phyloP scores from a whole-genome alignment of 1,139 yeast genomes.

The Pichia sp. region DNA sequence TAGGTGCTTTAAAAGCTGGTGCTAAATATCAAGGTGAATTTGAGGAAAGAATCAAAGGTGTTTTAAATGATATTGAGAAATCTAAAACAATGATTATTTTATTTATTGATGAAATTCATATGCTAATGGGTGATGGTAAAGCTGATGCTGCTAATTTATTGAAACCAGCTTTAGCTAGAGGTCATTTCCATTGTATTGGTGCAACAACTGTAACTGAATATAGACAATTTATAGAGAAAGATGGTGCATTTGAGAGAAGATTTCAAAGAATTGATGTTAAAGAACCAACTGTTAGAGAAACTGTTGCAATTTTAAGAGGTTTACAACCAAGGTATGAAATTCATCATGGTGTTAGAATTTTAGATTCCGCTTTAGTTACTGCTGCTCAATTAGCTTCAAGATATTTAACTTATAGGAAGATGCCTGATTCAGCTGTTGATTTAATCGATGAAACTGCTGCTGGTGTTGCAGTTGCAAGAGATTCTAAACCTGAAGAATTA shows the following conservation, averaged over 20 bases:
- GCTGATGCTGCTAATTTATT: slow-evolving; percentile 91
- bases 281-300: slow-evolving; percentile 87
- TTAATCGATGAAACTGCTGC: slow-evolving; percentile 96
- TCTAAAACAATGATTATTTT: slow-evolving; percentile 79
- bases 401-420: slow-evolving; percentile 87
- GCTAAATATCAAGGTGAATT: slow-evolving; percentile 98
- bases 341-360: slow-evolving; percentile 95
- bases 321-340: slow-evolving; percentile 93
- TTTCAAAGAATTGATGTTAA: slow-evolving; percentile 95
- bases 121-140: slow-evolving; percentile 98
- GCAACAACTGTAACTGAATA: slow-evolving; percentile 96
- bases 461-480: slow-evolving; percentile 95
- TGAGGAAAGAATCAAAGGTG: slow-evolving; percentile 96
- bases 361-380: slow-evolving; percentile 88
- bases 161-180: slow-evolving; percentile 96
- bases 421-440: slow-evolving; percentile 98
- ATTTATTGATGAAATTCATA: slow-evolving; percentile 87
- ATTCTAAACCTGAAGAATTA: slow-evolving; percentile 94
- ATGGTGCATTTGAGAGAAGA: slow-evolving; percentile 98
- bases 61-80: slow-evolving; percentile 84
- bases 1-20: slow-evolving; percentile 96
- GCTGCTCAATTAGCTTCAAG: slow-evolving; percentile 96
- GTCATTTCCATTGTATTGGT: slow-evolving; percentile 93
- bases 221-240: slow-evolving; percentile 86
- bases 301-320: slow-evolving; percentile 94